Base-by-base conservation (phyloP, 108 stramenopile genomes). In the Cyclotella choctawhatcheeana region DNA sequence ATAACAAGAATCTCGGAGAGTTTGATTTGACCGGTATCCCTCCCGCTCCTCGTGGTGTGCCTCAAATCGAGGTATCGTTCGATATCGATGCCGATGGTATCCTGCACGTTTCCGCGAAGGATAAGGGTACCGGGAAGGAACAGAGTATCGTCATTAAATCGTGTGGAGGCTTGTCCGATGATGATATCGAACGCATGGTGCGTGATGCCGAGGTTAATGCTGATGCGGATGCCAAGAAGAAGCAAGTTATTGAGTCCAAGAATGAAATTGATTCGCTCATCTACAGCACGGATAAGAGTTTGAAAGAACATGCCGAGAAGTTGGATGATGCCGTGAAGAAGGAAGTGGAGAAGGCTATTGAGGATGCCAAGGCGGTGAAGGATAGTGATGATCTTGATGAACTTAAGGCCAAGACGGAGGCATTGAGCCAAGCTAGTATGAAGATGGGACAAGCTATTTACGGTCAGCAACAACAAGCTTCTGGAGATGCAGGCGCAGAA, bases 81-180 rank as follows among this genome's bases (percentile, higher is more conserved):
- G 98, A 99, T 84, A 98, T 99, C 76, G 98, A 99, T 82, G 99
- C 99, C 27, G 96, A 99, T 82, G 99, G 99, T 73, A 98, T 99
- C 81, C 76, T 99, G 65, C 97, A 99, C 71, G 99, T 99, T 0
- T 84, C 84, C 65, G 99, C 96, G 66, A 98, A 97, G 86, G 99
- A 99, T 82, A 99, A 99, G 96, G 98, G 94, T 63, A 99, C 99
- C 44, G 97, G 97, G 54, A 99, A 99, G 93, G 97, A 98, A 71
- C 98, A 99, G 79, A 95, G 91, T 75, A 98, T 99, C 65, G 78
- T 98, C 59, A 99, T 99, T 76, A 94, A 97, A 86, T 92, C 92
- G 52, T 82, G 84, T 29, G 97, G 98, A 26, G 99, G 99, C 35
- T 81, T 99, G 53, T 95, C 95, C 24, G 98, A 99, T 63, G 97